These are phyloP conservation scores for Conringia planisiliqua DNA, from an alignment of 345 rosid genomes.

Conservation along the genomic window DNA sequence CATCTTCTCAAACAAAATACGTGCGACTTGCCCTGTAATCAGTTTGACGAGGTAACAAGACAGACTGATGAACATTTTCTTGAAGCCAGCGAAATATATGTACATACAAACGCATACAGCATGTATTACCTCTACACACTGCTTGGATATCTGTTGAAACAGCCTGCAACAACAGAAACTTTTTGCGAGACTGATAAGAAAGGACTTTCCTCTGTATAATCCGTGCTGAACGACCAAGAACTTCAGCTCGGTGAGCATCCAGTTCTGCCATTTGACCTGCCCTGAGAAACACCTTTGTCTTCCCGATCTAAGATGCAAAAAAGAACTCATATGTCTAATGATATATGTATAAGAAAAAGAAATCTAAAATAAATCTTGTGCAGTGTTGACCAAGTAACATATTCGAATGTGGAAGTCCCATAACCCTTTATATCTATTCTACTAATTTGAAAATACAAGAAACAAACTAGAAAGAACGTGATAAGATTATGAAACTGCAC, in stretches of 20 bases:
- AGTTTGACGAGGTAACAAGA: conserved; percentile 6
- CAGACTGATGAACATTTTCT: conserved; percentile 8
- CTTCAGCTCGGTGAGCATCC: conserved; percentile 74
- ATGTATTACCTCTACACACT: conserved; percentile 68
- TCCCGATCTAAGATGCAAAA: conserved; percentile 64
- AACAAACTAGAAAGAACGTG: neutral
- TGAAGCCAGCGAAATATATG: neutral
- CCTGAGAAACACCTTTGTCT: conserved; percentile 87
- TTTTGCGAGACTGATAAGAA: conserved; percentile 53
- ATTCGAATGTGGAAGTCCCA: neutral
- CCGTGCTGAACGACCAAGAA: conserved; percentile 78
- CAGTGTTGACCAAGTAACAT: neutral
- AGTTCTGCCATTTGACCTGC: conserved; percentile 99
- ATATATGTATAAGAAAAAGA: conserved; percentile 1
- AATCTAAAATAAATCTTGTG: neutral
- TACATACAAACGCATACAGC: neutral
- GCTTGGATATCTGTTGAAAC: conserved; percentile 72
- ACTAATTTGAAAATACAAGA: conserved; percentile 2
- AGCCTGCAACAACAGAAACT: conserved; percentile 49
- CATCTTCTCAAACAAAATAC: conserved; percentile 53
- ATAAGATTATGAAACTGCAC: conserved; percentile 33
- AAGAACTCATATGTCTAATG: neutral
- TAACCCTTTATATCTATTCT: neutral
- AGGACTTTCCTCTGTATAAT: conserved; percentile 79
- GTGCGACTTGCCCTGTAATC: conserved; percentile 65